Base-by-base conservation (phyloP, 2,329 filamentous ascomycete species). In the Clarireedia sp. region DNA sequence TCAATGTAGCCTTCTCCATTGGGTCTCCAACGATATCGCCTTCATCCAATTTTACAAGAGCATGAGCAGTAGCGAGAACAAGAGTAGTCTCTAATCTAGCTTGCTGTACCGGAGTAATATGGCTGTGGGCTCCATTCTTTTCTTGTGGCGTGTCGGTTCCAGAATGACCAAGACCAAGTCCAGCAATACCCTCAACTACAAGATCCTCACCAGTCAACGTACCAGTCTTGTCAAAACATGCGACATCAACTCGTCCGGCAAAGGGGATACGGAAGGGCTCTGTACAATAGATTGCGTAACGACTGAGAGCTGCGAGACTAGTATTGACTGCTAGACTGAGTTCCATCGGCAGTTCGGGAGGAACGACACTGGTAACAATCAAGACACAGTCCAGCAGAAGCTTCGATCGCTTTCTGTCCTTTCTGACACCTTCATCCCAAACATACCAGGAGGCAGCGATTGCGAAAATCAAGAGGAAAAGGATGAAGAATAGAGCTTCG, bases 391-490 rank as follows among this genome's bases (percentile, higher is more conserved):
- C 95, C 53, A 99, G 82, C 57, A 99, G 81, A 40, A 99, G 82
- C 81, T 99, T 99, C 47, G 92, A 97, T 62, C 94, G 86, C 77
- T 99, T 97, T 69, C 94, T 87, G 68, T 97, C 92, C 74, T 88
- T 90, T 69, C 82, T 81, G 54, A 99, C 92, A 75, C 94, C 95
- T 73, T 99, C 92, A 59, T 91, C 83, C 94, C 94, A 99, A 57
- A 99, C 94, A 71, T 99, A 99, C 91, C 94, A 96, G 12, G 94
- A 96, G 51, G 94, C 94, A 55, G 94, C 95, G 69, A 99, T 82
- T 65, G 95, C 95, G 74, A 99, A 99, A 65, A 97, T 82, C 54
- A 96, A 81, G 26, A 99, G 80, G 79, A 99, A 99, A 57, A 99
- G 79, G 63, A 99, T 99, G 76, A 99, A 99, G 59, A 95, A 79